Percentiles rank a stretch among this genome's conserved stretches.
phyloP scores from a whole-genome alignment of 1,139 yeast species.

The Candida smagusa region DNA sequence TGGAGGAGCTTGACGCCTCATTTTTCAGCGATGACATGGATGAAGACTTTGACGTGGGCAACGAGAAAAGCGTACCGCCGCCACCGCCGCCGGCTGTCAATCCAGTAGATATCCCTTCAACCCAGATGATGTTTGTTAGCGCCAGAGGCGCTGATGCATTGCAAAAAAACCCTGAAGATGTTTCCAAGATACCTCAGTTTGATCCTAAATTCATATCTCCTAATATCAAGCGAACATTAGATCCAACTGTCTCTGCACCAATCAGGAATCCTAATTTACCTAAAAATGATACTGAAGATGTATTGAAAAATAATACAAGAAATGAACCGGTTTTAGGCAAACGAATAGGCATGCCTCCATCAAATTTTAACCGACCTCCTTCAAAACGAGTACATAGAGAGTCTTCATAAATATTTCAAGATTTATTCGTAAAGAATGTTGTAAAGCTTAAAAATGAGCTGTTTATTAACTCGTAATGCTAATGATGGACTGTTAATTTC shows the following conservation, averaged over 20 bases:
- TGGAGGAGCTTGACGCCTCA: conserved; percentile 59
- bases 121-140: conserved; percentile 43
- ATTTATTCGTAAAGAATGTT: background rate
- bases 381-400: conserved; percentile 13
- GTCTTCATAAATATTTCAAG: conserved; percentile 5
- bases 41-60: conserved; percentile 8
- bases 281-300: background rate
- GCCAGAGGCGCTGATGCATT: conserved; percentile 56
- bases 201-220: conserved; percentile 53
- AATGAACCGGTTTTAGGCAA: conserved; percentile 16
- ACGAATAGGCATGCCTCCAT: conserved; percentile 36
- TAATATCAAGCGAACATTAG: conserved; percentile 50
- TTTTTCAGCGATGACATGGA: conserved; percentile 62
- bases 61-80: conserved; percentile 1
- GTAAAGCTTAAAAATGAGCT: too few relatives aligned
- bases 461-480: too few relatives aligned
- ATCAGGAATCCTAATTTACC: conserved; percentile 7
- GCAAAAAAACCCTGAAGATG: conserved; percentile 41
- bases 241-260: conserved; percentile 59
- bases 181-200: conserved; percentile 34
- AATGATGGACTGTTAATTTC: too few relatives aligned
- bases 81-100: background rate
- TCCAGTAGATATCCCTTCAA: conserved; percentile 4
- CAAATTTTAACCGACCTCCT: conserved; percentile 19
- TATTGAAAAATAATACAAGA: background rate